phyloP scores from a whole-genome alignment of 306 rosid genomes.

The Malus sieversii region DNA sequence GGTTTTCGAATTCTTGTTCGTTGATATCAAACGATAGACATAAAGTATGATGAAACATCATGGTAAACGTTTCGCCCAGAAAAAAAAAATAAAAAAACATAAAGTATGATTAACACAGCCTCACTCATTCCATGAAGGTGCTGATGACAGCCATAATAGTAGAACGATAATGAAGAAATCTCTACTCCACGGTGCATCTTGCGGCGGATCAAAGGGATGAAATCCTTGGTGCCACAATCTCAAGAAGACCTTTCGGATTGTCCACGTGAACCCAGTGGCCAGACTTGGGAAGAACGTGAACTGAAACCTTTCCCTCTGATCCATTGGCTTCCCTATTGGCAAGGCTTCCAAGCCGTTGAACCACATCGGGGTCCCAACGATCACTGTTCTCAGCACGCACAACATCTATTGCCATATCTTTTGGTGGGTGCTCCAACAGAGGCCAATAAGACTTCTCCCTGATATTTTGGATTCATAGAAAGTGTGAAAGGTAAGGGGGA shows the following conservation, averaged over 20 bases:
- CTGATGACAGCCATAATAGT: no score
- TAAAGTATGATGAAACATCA: no score
- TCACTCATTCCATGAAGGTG: no score
- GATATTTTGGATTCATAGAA: slow-evolving; percentile 1
- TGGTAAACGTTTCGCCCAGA: no score
- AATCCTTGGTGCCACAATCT: slow-evolving; percentile 63
- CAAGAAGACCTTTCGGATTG: slow-evolving; percentile 82
- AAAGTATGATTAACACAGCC: no score
- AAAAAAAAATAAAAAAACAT: no score
- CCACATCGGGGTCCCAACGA: slow-evolving; percentile 54
- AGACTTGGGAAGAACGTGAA: slow-evolving; percentile 64
- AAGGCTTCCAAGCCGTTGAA: slow-evolving; percentile 49
- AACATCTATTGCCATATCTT: slow-evolving; percentile 51
- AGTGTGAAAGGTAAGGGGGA: not conserved
- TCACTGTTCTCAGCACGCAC: slow-evolving; percentile 90
- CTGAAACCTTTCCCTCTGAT: slow-evolving; percentile 50
- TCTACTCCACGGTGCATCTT: not conserved
- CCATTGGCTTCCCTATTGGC: slow-evolving; percentile 32
- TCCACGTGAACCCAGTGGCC: slow-evolving; percentile 99
- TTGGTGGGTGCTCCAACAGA: slow-evolving; percentile 72
- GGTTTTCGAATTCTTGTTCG: slow-evolving; percentile 16
- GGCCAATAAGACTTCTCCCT: slow-evolving; percentile 75
- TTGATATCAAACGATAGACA: no score
- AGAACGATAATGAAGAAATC: no score
- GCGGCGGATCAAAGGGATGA: slow-evolving; percentile 35